A percentile compares a stretch with the other conserved stretches of the same genome.
Evolutionary conservation across 306 rosid genomes (phyloP).

Genomic region (Pachyrhizus erosus): DNA sequence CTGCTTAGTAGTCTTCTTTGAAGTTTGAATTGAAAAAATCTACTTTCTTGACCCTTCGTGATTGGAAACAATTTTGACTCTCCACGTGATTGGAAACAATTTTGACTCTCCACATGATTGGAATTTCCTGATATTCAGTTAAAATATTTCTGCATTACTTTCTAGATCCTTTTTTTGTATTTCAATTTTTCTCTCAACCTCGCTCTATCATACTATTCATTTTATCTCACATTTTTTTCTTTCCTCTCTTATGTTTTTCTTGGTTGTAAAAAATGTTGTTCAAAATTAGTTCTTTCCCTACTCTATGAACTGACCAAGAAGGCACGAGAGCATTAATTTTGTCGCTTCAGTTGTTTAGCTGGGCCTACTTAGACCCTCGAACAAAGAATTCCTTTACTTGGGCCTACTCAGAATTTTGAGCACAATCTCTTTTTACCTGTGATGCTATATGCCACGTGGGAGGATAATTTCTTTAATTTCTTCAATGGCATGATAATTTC

Average conservation of each 20-base stretch:
- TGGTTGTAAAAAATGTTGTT: not conserved
- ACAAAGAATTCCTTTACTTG: not conserved
- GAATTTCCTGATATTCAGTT: not conserved
- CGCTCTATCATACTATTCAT: not conserved
- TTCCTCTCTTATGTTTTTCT: not conserved
- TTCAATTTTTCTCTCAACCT: not conserved
- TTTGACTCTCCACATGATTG: not conserved
- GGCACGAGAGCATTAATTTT: not conserved
- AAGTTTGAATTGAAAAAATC: conserved; percentile 21
- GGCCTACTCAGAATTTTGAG: not conserved
- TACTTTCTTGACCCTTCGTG: not conserved
- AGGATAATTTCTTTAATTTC: not conserved
- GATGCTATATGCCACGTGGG: not conserved
- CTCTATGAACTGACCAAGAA: not conserved
- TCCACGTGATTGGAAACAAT: not conserved
- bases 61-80: conserved; percentile 1
- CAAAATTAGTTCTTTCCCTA: not conserved
- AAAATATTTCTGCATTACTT: not conserved
- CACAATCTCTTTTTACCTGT: not conserved
- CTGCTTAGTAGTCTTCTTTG: not conserved
- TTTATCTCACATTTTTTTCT: not conserved
- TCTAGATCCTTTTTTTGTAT: not conserved
- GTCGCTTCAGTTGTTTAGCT: not conserved
- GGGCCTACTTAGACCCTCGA: not conserved
- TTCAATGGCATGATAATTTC: not conserved